These are phyloP conservation scores for Coemansia sp. DNA, from an alignment of 192 early-diverging fungal species.

Conservation along the genomic window DNA sequence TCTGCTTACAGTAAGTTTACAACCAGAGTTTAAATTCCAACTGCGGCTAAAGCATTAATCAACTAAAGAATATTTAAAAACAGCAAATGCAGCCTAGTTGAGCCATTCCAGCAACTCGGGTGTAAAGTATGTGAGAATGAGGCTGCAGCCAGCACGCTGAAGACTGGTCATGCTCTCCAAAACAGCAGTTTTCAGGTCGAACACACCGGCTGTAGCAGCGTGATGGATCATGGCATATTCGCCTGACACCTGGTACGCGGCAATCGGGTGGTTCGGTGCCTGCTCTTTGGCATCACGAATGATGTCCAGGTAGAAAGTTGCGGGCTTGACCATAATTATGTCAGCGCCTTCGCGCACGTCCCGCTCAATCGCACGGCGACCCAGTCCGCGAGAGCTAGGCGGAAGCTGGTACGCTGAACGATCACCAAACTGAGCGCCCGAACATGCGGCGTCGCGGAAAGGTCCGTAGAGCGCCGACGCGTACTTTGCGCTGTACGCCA, in stretches of 20 bases:
- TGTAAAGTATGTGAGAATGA: constrained; percentile 96
- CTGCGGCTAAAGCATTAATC: no score
- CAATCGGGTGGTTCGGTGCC: constrained; percentile 84
- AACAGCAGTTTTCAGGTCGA: constrained; percentile 81
- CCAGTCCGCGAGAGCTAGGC: constrained; percentile 82
- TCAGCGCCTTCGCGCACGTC: constrained; percentile 95
- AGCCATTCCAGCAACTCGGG: constrained; percentile 92
- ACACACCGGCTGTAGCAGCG: constrained; percentile 78
- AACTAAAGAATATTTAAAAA: no score
- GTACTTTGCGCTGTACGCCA: constrained; percentile 98
- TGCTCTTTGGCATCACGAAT: constrained; percentile 78
- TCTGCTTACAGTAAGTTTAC: no score
- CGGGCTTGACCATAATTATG: constrained; percentile 98
- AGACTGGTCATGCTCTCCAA: constrained; percentile 82
- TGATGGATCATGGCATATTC: constrained; percentile 86
- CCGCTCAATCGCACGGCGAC: constrained; percentile 81
- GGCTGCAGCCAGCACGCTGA: constrained; percentile 84
- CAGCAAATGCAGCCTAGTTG: neutral
- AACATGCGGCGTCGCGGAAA: constrained; percentile 94
- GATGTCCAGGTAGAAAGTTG: constrained; percentile 92
- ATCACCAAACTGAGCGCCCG: constrained; percentile 88
- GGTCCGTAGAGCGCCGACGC: constrained; percentile 95
- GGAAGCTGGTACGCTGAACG: constrained; percentile 96
- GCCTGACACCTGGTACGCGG: constrained; percentile 95
- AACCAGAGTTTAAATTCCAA: no score